phyloP scores from a whole-genome alignment of 2,329 filamentous ascomycete genomes.

The Xylaria sp. region DNA sequence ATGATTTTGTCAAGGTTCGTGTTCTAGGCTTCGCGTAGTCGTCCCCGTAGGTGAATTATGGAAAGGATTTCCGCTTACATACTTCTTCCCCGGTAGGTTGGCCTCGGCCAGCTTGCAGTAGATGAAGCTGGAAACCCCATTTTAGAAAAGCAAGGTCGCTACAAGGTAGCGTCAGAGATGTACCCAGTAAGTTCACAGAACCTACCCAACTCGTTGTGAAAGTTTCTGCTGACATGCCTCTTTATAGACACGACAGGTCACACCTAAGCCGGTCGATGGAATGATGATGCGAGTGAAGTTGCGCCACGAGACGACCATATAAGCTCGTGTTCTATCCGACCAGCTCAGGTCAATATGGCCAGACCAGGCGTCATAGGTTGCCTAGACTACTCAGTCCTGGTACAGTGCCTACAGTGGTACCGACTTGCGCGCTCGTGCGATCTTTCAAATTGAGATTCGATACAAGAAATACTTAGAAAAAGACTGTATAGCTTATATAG shows the following conservation, averaged over 20 bases:
- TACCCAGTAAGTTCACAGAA: neutral
- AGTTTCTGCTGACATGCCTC: neutral
- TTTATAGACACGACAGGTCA: neutral
- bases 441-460: no score
- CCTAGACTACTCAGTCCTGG: no score
- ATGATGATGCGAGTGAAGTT: neutral
- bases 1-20: conserved; percentile 21
- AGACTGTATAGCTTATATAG: no score
- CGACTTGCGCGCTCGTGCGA: no score
- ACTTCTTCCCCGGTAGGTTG: neutral
- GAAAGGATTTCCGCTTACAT: conserved; percentile 1
- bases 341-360: no score
- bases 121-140: neutral
- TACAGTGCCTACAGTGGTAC: no score
- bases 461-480: no score
- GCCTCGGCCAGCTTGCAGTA: neutral
- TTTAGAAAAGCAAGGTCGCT: neutral
- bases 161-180: neutral
- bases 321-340: no score
- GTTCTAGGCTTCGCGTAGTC: neutral
- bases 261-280: neutral
- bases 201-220: no score
- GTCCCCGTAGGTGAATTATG: neutral
- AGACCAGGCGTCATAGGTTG: no score
- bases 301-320: neutral